phyloP scores from a whole-genome alignment of 345 rosid genomes.

The Firmiana major region DNA sequence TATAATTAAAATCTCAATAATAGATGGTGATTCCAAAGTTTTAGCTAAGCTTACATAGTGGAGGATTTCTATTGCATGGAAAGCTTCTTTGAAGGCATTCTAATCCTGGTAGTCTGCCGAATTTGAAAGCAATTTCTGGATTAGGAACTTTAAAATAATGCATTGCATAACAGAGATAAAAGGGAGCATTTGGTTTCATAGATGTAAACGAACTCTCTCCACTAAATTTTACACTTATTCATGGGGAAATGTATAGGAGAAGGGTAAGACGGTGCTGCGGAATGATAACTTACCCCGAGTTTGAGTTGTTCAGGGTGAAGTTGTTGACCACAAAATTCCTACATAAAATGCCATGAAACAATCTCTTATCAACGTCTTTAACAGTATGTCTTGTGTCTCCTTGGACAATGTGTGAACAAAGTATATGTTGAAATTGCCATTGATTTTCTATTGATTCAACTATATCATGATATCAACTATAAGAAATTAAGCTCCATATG shows the following conservation, averaged over 20 bases:
- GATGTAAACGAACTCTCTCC: not conserved
- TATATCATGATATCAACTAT: not conserved
- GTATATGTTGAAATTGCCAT: not conserved
- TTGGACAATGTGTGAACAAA: not conserved
- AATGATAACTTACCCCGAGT: constrained; percentile 16
- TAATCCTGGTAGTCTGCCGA: constrained; percentile 26
- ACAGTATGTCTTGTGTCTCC: not conserved
- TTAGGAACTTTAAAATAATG: not conserved
- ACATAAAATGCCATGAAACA: not conserved
- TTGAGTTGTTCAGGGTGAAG: constrained; percentile 21
- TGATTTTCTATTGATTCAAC: not conserved
- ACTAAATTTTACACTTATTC: not conserved
- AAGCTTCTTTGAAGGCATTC: constrained; percentile 27
- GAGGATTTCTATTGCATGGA: not conserved
- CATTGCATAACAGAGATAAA: not conserved
- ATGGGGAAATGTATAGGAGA: not conserved
- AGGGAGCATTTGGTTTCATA: not conserved
- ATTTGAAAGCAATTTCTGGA: not conserved
- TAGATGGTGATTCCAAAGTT: not conserved
- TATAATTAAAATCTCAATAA: constrained; percentile 3
- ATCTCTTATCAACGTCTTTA: not conserved
- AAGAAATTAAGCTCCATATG: not conserved
- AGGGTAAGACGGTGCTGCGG: not conserved
- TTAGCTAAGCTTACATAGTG: not conserved
- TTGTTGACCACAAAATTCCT: constrained; percentile 28